phyloP scores from a whole-genome alignment of 805 yeast species.

The Saccharomycopsis selenospora region DNA sequence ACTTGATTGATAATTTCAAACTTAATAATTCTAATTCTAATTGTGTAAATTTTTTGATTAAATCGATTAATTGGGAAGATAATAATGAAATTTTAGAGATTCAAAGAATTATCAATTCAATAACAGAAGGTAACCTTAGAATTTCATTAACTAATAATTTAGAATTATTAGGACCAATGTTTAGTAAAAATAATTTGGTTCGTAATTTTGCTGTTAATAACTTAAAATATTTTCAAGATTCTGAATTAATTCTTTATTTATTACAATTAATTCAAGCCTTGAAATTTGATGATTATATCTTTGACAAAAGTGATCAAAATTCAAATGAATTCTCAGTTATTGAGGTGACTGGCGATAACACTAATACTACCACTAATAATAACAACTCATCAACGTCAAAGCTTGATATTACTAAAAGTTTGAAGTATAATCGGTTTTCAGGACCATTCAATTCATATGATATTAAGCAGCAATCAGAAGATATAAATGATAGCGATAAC shows the following conservation, averaged over 20 bases:
- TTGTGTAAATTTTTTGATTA: slow-evolving; percentile 65
- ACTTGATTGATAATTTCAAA: slow-evolving; percentile 46
- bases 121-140: slow-evolving; percentile 76
- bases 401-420: slow-evolving; percentile 1
- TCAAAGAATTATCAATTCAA: slow-evolving; percentile 57
- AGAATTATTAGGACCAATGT: slow-evolving; percentile 75
- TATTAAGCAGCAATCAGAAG: background rate
- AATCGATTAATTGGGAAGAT: slow-evolving; percentile 84
- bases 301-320: background rate
- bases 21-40: slow-evolving; percentile 14
- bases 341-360: background rate
- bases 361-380: background rate
- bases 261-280: slow-evolving; percentile 89
- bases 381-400: background rate
- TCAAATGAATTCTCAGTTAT: slow-evolving; percentile 1
- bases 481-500: background rate
- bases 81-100: slow-evolving; percentile 75
- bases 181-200: slow-evolving; percentile 56
- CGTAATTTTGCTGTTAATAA: slow-evolving; percentile 86
- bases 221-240: slow-evolving; percentile 67
- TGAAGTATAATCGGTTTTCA: slow-evolving; percentile 13
- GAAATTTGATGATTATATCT: slow-evolving; percentile 53
- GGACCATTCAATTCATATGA: slow-evolving; percentile 6
- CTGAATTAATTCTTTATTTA: slow-evolving; percentile 71
- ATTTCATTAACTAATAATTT: slow-evolving; percentile 43